Conservation (phyloP, 2,329 filamentous ascomycete genomes). For the Cladosporium austrohemisphaericum region DNA sequence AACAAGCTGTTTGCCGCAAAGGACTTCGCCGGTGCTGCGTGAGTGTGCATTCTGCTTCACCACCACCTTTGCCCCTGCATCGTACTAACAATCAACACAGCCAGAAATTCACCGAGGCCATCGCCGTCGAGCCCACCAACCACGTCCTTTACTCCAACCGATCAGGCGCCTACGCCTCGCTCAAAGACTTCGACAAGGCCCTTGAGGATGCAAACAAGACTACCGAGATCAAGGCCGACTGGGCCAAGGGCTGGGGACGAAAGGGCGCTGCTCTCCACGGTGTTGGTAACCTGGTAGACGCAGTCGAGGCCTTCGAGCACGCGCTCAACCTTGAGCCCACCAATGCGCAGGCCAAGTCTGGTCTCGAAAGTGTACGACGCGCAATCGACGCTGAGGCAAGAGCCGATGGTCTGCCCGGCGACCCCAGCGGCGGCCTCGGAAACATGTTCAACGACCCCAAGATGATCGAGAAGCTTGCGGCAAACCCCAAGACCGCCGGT, state of each 20-base stretch:
- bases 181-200: slow-evolving; percentile 81
- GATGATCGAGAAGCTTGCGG: slow-evolving; percentile 82
- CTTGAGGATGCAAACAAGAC: slow-evolving; percentile 90
- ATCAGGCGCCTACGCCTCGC: slow-evolving; percentile 80
- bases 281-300: slow-evolving; percentile 75
- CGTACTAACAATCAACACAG: slow-evolving; percentile 45
- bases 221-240: slow-evolving; percentile 92
- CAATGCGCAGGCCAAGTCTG: slow-evolving; percentile 90
- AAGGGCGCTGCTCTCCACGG: slow-evolving; percentile 92
- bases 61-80: neutral
- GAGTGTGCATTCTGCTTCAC: slow-evolving; percentile 42
- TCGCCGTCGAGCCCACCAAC: slow-evolving; percentile 80
- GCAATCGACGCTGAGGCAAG: slow-evolving; percentile 76
- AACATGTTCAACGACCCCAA: slow-evolving; percentile 93
- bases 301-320: slow-evolving; percentile 86
- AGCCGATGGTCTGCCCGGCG: slow-evolving; percentile 56
- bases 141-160: slow-evolving; percentile 98
- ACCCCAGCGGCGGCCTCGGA: slow-evolving; percentile 73
- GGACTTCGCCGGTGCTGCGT: slow-evolving; percentile 95
- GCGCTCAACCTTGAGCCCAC: slow-evolving; percentile 88
- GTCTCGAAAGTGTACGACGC: slow-evolving; percentile 77
- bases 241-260: slow-evolving; percentile 93
- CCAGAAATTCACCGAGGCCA: slow-evolving; percentile 91
- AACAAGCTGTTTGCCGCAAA: slow-evolving; percentile 98
- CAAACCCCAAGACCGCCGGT: slow-evolving; percentile 85